Evolutionary conservation across 805 yeast genomes (phyloP), one percentile per base, ranked within the genome.

Genomic region (Metschnikowia dekortorum): DNA sequence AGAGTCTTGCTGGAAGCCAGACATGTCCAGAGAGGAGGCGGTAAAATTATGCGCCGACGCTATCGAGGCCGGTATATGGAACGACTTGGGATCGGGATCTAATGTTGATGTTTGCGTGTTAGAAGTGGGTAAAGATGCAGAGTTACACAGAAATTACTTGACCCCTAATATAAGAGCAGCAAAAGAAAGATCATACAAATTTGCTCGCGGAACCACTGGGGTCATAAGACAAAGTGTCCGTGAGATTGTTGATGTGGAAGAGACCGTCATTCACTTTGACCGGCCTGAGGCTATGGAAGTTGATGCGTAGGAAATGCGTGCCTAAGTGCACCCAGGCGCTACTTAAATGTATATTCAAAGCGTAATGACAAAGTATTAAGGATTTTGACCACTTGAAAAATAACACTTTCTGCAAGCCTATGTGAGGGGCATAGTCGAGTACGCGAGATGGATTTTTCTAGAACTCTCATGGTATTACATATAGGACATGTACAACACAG

Each of bases 81-180:
- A 94, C 70, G 99, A 94, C 77, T 80, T 92, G 65, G 99, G 99
- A 45, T 92, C 98, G 1, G 99, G 99, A 67, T 94, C 99, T 30
- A 94, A 94, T 65, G 98, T 94, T 35, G 99, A 94, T 67, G 75
- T 94, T 55, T 94, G 98, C 75, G 98, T 94, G 14, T 89, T 94
- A 95, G 97, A 92, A 71, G 74, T 80, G 39, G 96, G 94, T 54
- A 83, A 88, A 66, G 95, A 89, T 67, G 96, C 98, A 8, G 82
- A 79, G 54, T 77, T 92, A 49, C 75, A 80, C 67, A 83, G 99
- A 73, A 91, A 91, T 71, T 88, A 88, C 78, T 76, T 86, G 66
- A 89, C 90, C 47, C 99, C 99, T 52, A 94, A 94, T 68, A 84
- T 82, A 43, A 84, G 99, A 68, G 87, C 83, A 49, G 74, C 79